These are phyloP conservation scores for Punica granatum DNA, from an alignment of 345 rosid species.

Conservation along the genomic window DNA sequence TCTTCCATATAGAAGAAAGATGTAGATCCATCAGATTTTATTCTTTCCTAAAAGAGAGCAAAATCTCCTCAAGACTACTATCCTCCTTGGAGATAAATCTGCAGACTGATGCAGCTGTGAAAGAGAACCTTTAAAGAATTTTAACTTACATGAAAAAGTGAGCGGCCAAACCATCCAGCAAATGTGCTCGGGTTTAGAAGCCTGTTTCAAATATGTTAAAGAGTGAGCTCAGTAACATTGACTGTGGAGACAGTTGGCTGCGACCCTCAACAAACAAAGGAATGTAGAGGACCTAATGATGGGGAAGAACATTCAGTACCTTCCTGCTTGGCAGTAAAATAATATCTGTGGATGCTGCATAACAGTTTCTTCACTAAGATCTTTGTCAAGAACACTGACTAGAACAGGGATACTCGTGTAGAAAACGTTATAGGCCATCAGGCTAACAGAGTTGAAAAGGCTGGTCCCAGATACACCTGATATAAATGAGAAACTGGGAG, in stretches of 20 bases:
- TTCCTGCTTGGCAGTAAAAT: slow-evolving; percentile 98
- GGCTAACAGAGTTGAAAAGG: slow-evolving; percentile 94
- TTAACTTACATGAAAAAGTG: slow-evolving; percentile 79
- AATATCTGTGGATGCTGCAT: slow-evolving; percentile 99
- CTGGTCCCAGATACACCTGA: slow-evolving; percentile 99
- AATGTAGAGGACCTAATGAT: background rate
- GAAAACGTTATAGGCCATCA: slow-evolving; percentile 98
- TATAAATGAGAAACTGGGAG: slow-evolving; percentile 85
- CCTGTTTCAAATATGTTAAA: slow-evolving; percentile 32
- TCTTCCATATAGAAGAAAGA: background rate
- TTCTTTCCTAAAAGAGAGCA: background rate
- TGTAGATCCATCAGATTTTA: background rate
- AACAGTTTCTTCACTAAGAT: slow-evolving; percentile 81
- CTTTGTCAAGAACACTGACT: slow-evolving; percentile 91
- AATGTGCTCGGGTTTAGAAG: slow-evolving; percentile 98
- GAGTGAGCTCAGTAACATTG: background rate
- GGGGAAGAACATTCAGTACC: slow-evolving; percentile 32
- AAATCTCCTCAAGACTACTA: background rate
- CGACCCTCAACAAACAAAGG: background rate
- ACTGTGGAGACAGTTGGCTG: background rate
- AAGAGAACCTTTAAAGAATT: slow-evolving; percentile 1
- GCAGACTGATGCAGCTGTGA: background rate
- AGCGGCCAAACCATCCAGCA: slow-evolving; percentile 99
- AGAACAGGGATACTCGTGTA: slow-evolving; percentile 94
- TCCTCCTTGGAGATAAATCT: background rate